Conservation (phyloP, 495 filamentous ascomycete genomes). For the Sordaria brevicollis region DNA sequence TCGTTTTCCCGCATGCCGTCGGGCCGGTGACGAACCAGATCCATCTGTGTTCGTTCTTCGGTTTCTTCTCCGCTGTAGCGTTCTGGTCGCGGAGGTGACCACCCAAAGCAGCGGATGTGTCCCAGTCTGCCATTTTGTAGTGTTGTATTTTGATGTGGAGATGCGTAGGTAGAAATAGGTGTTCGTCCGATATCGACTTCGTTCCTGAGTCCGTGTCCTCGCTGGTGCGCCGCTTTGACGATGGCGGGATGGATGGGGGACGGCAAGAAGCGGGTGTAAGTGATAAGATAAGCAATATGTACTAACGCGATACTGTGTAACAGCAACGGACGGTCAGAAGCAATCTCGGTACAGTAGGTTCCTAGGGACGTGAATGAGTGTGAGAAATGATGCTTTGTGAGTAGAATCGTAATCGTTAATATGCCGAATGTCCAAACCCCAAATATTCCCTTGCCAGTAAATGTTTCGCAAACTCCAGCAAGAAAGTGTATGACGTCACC, state of each 20-base stretch:
- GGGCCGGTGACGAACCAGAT: slow-evolving; percentile 24
- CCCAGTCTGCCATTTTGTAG: background rate
- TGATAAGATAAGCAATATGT: background rate
- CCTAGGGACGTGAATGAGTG: too few relatives aligned
- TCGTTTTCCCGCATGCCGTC: slow-evolving; percentile 22
- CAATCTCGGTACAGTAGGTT: too few relatives aligned
- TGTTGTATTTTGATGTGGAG: too few relatives aligned
- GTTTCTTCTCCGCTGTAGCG: background rate
- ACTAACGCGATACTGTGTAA: background rate
- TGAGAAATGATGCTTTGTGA: too few relatives aligned
- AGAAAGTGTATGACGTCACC: background rate
- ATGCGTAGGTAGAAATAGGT: too few relatives aligned
- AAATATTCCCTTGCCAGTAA: too few relatives aligned
- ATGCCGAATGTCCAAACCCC: too few relatives aligned
- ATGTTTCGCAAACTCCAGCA: too few relatives aligned
- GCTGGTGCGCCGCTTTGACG: too few relatives aligned
- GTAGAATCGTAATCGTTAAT: too few relatives aligned
- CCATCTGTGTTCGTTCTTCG: slow-evolving; percentile 7
- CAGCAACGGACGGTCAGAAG: background rate
- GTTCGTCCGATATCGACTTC: background rate
- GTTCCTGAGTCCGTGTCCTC: too few relatives aligned
- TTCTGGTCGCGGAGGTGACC: background rate
- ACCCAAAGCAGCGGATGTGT: background rate
- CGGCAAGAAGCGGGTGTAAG: background rate
- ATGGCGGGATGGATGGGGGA: too few relatives aligned